These are phyloP conservation scores for Aspergillus steynii DNA, from an alignment of 495 filamentous ascomycete species.

Conservation along the genomic window DNA sequence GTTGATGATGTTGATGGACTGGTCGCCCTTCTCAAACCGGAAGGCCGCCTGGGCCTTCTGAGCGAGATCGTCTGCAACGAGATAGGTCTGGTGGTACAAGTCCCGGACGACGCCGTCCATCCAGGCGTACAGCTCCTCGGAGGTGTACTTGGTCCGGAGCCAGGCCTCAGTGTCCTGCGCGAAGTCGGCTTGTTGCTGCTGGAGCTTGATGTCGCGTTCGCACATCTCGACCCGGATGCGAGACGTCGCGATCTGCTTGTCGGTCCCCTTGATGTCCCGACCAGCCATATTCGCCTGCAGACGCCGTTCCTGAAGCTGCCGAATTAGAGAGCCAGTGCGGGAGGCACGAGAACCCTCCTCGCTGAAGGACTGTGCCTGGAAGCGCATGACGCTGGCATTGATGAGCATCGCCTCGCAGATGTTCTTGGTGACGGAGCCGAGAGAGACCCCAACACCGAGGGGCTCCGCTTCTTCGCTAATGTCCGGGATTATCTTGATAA, in stretches of 20 bases:
- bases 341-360: not conserved
- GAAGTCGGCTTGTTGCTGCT: constrained; percentile 17
- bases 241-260: constrained; percentile 29
- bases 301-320: constrained; percentile 28
- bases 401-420: too few species aligned
- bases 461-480: constrained; percentile 1
- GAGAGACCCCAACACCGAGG: constrained; percentile 7
- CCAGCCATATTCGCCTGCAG: constrained; percentile 28
- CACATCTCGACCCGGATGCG: constrained; percentile 15
- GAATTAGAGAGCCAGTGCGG: constrained; percentile 8
- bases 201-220: constrained; percentile 31
- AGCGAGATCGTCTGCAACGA: constrained; percentile 19
- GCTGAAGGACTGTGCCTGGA: not conserved
- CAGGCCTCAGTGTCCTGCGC: constrained; percentile 19
- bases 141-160: constrained; percentile 32
- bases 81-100: constrained; percentile 24
- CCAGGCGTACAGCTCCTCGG: constrained; percentile 32
- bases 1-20: too few species aligned
- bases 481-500: not conserved
- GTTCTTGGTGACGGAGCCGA: not conserved
- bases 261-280: constrained; percentile 29
- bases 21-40: constrained; percentile 16
- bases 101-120: constrained; percentile 13
- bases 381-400: too few species aligned
- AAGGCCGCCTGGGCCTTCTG: constrained; percentile 23